These are phyloP conservation scores for Erodium trifolium DNA, from an alignment of 441 rosid genomes.

Conservation along the genomic window DNA sequence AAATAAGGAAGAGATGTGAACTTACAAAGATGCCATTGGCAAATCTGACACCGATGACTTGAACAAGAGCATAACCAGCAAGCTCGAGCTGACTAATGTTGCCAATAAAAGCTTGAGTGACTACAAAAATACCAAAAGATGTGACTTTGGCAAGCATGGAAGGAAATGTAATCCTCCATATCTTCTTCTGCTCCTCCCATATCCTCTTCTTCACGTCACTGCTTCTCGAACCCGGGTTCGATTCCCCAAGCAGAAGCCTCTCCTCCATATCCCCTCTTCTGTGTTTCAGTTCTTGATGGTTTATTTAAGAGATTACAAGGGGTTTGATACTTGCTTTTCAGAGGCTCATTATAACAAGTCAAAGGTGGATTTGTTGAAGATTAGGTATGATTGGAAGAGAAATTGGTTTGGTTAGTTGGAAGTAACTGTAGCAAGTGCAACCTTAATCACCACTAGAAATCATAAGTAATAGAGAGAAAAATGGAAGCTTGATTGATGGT, in stretches of 20 bases:
- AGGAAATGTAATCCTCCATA: slow-evolving; percentile 44
- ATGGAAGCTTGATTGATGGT: too few relatives aligned
- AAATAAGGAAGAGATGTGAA: not conserved
- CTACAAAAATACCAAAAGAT: slow-evolving; percentile 26
- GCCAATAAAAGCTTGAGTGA: slow-evolving; percentile 40
- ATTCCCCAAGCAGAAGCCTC: not conserved
- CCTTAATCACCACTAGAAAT: too few relatives aligned
- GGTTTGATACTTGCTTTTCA: too few relatives aligned
- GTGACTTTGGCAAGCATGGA: slow-evolving; percentile 27
- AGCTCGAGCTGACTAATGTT: slow-evolving; percentile 29
- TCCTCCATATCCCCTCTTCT: not conserved
- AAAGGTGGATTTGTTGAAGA: too few relatives aligned
- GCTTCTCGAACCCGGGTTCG: not conserved
- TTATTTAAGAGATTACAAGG: too few relatives aligned
- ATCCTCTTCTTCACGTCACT: slow-evolving; percentile 23
- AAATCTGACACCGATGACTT: slow-evolving; percentile 30
- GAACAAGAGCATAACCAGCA: slow-evolving; percentile 39
- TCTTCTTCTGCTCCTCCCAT: slow-evolving; percentile 41
- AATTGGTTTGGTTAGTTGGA: too few relatives aligned
- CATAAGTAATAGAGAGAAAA: too few relatives aligned
- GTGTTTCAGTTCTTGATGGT: not conserved
- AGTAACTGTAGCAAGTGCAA: too few relatives aligned
- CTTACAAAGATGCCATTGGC: slow-evolving; percentile 37
- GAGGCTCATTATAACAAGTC: too few relatives aligned
- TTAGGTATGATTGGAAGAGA: too few relatives aligned